Evolutionary conservation across 345 rosid genomes (phyloP).

Genomic region (Populus pruinosa): DNA sequence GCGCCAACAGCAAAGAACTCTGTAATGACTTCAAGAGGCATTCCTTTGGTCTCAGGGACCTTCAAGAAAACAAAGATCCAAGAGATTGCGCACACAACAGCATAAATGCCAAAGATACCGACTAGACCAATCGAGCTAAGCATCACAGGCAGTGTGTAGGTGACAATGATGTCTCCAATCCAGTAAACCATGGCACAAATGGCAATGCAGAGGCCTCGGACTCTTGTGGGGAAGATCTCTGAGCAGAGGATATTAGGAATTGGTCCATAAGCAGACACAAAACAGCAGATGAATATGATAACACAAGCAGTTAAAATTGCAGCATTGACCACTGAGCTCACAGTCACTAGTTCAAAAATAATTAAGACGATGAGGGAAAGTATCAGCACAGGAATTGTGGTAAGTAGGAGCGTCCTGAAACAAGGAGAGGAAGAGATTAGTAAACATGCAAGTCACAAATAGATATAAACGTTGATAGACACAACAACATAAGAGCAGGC

Average conservation of each 20-base stretch:
- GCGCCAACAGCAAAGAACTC: constrained; percentile 96
- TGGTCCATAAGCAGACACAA: constrained; percentile 82
- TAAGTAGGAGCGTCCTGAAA: constrained; percentile 75
- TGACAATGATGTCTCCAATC: constrained; percentile 80
- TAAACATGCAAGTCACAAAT: background rate
- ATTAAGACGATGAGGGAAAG: constrained; percentile 63
- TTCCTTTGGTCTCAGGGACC: constrained; percentile 97
- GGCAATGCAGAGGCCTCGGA: constrained; percentile 96
- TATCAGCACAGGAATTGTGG: constrained; percentile 80
- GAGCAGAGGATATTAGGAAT: constrained; percentile 95
- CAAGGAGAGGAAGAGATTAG: background rate
- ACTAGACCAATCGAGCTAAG: constrained; percentile 72
- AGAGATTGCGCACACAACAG: constrained; percentile 66
- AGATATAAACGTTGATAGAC: background rate
- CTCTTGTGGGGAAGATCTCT: constrained; percentile 95
- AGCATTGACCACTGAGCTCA: constrained; percentile 57
- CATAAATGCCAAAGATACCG: constrained; percentile 74
- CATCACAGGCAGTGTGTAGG: constrained; percentile 85
- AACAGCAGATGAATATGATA: constrained; percentile 81
- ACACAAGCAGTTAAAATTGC: constrained; percentile 77
- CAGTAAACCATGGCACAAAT: constrained; percentile 86
- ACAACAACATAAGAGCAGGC: background rate
- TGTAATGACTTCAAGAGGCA: constrained; percentile 97
- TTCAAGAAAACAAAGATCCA: constrained; percentile 84
- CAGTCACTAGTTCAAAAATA: constrained; percentile 43